Conservation (phyloP, 2,329 filamentous ascomycete genomes). For the Trichoderma endophyticum region DNA sequence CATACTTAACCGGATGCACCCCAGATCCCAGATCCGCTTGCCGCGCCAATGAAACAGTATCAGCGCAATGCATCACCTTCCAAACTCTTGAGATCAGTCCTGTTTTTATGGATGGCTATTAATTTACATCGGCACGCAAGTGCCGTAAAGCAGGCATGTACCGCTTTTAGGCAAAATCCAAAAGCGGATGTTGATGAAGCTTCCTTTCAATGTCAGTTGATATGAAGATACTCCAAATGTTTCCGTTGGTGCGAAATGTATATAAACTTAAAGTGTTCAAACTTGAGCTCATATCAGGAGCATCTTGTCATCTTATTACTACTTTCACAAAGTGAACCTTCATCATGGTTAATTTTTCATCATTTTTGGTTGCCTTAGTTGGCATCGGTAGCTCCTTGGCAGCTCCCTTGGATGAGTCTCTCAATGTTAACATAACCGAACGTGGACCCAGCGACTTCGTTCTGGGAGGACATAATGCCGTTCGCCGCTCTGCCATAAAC, state of each 20-base stretch:
- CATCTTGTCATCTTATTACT: background rate
- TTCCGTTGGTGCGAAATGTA: background rate
- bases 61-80: background rate
- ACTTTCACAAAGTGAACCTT: background rate
- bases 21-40: background rate
- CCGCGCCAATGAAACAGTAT: background rate
- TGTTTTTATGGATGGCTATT: background rate
- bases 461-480: background rate
- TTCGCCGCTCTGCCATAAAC: slow-evolving; percentile 17
- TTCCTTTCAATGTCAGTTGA: background rate
- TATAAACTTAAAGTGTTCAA: background rate
- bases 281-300: background rate
- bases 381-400: background rate
- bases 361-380: background rate
- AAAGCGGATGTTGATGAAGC: background rate
- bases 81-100: background rate
- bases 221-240: background rate
- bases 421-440: background rate
- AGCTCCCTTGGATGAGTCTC: background rate
- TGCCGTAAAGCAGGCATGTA: background rate
- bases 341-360: slow-evolving; percentile 3
- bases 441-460: slow-evolving; percentile 7
- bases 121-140: background rate
- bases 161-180: slow-evolving; percentile 8
- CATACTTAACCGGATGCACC: slow-evolving; percentile 10